phyloP scores from a whole-genome alignment of 2,329 filamentous ascomycete genomes.

The Lasiodiplodia citricola region DNA sequence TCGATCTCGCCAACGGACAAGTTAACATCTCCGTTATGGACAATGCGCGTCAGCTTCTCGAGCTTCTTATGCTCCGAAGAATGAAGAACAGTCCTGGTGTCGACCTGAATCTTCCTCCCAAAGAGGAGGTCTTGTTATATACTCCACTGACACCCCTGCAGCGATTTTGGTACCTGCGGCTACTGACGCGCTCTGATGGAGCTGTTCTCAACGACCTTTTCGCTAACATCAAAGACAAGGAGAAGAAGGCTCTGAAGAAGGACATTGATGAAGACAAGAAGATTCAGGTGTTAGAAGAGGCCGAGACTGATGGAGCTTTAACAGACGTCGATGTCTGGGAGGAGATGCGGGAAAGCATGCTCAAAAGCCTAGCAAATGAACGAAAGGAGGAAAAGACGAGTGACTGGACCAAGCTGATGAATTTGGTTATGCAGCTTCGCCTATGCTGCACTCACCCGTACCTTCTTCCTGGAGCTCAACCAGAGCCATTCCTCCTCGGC shows the following conservation, averaged over 20 bases:
- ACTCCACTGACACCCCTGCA: constrained; percentile 65
- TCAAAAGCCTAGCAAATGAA: constrained; percentile 70
- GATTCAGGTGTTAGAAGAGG: constrained; percentile 40
- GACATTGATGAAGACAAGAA: constrained; percentile 45
- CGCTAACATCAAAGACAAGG: constrained; percentile 52
- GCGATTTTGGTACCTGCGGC: constrained; percentile 61
- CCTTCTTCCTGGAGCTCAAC: constrained; percentile 52
- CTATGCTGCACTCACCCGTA: constrained; percentile 64
- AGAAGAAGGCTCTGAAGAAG: constrained; percentile 44
- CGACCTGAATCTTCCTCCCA: constrained; percentile 61
- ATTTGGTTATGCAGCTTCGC: constrained; percentile 61
- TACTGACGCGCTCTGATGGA: constrained; percentile 61
- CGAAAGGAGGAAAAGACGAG: constrained; percentile 41
- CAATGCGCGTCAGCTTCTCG: constrained; percentile 57
- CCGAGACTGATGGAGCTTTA: constrained; percentile 27
- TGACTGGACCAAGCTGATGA: constrained; percentile 58
- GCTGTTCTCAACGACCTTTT: constrained; percentile 60
- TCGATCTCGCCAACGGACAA: constrained; percentile 61
- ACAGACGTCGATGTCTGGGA: constrained; percentile 48
- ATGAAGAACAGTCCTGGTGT: constrained; percentile 63
- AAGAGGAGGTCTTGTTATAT: constrained; percentile 62
- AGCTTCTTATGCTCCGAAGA: constrained; percentile 64
- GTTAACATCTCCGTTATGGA: constrained; percentile 61
- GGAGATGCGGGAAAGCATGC: constrained; percentile 92
- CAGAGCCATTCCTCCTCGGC: constrained; percentile 53